Evolutionary conservation across 2,329 filamentous ascomycete genomes (phyloP).

Genomic region (Penicillium sp.): DNA sequence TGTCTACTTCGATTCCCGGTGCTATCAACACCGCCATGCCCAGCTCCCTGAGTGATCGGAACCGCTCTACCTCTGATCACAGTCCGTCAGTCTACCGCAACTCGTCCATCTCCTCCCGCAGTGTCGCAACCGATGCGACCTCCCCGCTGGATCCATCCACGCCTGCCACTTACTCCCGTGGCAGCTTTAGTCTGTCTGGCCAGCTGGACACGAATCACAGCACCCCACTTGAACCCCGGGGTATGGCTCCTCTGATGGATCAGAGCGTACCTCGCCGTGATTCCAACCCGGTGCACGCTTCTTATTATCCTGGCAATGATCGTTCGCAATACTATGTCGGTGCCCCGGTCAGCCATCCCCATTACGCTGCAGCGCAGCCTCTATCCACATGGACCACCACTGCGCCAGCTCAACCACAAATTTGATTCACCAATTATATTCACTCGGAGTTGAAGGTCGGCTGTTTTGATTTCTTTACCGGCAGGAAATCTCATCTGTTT

Average conservation of each 20-base stretch:
- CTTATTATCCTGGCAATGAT: slow-evolving; percentile 33
- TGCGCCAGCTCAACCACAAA: slow-evolving; percentile 36
- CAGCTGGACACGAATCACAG: slow-evolving; percentile 29
- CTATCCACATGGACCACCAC: slow-evolving; percentile 37
- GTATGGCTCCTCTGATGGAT: slow-evolving; percentile 30
- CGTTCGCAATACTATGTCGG: slow-evolving; percentile 33
- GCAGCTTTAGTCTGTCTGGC: slow-evolving; percentile 35
- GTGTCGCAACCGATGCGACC: slow-evolving; percentile 34
- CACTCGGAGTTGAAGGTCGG: slow-evolving; percentile 12
- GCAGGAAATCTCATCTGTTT: too few species aligned
- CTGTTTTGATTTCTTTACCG: slow-evolving; percentile 4
- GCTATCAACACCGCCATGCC: slow-evolving; percentile 29
- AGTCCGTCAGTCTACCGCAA: slow-evolving; percentile 37
- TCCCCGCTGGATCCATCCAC: slow-evolving; percentile 37
- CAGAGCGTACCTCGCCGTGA: slow-evolving; percentile 33
- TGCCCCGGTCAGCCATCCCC: slow-evolving; percentile 27
- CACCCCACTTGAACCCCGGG: slow-evolving; percentile 30
- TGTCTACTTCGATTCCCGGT: slow-evolving; percentile 32
- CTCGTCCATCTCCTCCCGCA: slow-evolving; percentile 37
- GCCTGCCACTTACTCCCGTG: slow-evolving; percentile 33
- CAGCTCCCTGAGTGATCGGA: slow-evolving; percentile 33
- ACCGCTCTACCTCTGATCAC: slow-evolving; percentile 34
- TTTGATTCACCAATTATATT: slow-evolving; percentile 22
- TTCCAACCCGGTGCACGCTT: slow-evolving; percentile 30
- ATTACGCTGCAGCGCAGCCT: slow-evolving; percentile 29